Conservation (phyloP, 805 yeast genomes). For the Saturnispora bothae region DNA sequence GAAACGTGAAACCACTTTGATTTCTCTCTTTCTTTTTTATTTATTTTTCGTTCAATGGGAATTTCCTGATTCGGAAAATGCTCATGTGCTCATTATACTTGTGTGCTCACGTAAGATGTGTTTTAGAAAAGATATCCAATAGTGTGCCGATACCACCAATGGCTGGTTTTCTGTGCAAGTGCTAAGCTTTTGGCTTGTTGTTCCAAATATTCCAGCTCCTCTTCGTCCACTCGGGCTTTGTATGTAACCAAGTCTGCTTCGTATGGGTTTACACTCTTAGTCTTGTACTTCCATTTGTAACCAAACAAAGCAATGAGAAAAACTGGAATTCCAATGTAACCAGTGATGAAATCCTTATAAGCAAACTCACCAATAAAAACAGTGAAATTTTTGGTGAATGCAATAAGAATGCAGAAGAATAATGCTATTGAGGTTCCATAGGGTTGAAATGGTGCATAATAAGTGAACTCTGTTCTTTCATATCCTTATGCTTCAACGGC, state of each 20-base stretch:
- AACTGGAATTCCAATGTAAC: constrained; percentile 67
- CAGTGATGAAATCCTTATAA: constrained; percentile 62
- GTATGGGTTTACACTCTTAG: constrained; percentile 37
- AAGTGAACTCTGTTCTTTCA: constrained; percentile 44
- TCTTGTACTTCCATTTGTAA: constrained; percentile 45
- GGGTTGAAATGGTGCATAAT: constrained; percentile 59
- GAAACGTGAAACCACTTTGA: neutral
- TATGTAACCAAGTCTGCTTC: constrained; percentile 55
- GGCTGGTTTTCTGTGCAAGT: constrained; percentile 10
- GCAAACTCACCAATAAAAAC: constrained; percentile 51
- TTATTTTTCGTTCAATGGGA: too few species aligned
- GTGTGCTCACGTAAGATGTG: too few species aligned
- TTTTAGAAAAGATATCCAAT: constrained; percentile 23
- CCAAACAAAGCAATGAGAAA: constrained; percentile 45
- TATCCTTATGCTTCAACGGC: constrained; percentile 63
- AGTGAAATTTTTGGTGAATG: constrained; percentile 60
- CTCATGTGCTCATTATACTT: too few species aligned
- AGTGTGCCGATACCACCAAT: constrained; percentile 24
- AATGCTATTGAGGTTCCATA: constrained; percentile 55
- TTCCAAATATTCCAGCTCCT: constrained; percentile 31
- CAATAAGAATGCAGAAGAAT: constrained; percentile 40
- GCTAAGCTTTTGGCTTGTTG: too few species aligned
- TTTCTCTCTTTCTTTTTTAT: neutral
- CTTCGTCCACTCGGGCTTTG: constrained; percentile 45
- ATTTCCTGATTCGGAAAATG: too few species aligned